Evolutionary conservation across 1,284 basidiomycete genomes (phyloP).

Genomic region (Nidula niveotomentosa): DNA sequence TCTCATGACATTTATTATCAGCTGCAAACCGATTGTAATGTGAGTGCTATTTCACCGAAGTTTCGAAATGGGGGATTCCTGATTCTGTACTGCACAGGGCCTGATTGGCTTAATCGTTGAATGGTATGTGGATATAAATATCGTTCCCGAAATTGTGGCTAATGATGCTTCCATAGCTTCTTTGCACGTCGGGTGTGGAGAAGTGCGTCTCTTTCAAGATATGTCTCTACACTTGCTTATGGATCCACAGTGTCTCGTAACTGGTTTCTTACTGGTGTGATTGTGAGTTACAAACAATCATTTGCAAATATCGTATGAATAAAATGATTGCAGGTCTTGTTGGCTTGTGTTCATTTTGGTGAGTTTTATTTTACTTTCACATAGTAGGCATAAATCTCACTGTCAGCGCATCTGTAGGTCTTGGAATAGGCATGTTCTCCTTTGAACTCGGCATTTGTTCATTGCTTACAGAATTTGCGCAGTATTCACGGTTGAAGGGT

Average conservation of each 20-base stretch:
- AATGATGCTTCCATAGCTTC: slow-evolving; percentile 24
- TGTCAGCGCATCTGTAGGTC: slow-evolving; percentile 18
- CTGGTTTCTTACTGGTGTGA: slow-evolving; percentile 26
- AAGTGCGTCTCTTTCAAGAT: slow-evolving; percentile 21
- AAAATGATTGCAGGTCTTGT: slow-evolving; percentile 22
- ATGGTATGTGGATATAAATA: slow-evolving; percentile 22
- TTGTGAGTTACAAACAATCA: slow-evolving; percentile 22
- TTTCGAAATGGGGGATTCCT: not conserved
- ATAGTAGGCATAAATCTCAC: not conserved
- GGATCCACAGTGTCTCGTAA: slow-evolving; percentile 33
- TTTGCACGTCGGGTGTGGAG: slow-evolving; percentile 44
- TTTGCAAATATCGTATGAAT: not conserved
- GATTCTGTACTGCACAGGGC: slow-evolving; percentile 19
- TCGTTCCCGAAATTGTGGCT: not conserved
- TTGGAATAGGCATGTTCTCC: slow-evolving; percentile 33
- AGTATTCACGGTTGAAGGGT: slow-evolving; percentile 43
- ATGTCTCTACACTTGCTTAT: slow-evolving; percentile 1
- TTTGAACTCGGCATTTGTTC: not conserved
- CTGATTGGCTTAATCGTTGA: slow-evolving; percentile 43
- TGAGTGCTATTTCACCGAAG: slow-evolving; percentile 12
- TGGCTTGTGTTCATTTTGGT: slow-evolving; percentile 38
- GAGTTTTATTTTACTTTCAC: slow-evolving; percentile 5
- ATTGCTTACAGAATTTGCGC: not conserved
- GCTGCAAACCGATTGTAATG: slow-evolving; percentile 44
- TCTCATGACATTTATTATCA: slow-evolving; percentile 9